These are phyloP conservation scores for Coemansia sp. DNA, from an alignment of 192 early-diverging fungal genomes.

Conservation along the genomic window DNA sequence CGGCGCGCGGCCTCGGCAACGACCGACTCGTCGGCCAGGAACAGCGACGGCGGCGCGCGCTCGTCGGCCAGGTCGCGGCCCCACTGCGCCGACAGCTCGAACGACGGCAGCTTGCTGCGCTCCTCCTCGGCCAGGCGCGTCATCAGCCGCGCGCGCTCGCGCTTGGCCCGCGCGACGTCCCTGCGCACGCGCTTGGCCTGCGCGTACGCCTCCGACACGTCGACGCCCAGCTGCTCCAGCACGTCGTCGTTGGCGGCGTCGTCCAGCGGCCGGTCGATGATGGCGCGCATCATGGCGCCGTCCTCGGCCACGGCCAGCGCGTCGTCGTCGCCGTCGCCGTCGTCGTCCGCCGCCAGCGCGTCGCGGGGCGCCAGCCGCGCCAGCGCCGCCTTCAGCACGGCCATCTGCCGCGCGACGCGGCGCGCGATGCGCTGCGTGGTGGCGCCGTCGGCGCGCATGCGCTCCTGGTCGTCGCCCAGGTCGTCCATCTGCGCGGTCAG, in stretches of 20 bases:
- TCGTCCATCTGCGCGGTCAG: constrained; percentile 45
- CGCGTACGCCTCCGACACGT: constrained; percentile 26
- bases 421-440: constrained; percentile 29
- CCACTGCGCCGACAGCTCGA: constrained; percentile 39
- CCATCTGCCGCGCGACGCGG: constrained; percentile 36
- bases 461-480: constrained; percentile 40
- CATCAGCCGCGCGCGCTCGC: constrained; percentile 36
- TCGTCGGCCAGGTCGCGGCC: constrained; percentile 16
- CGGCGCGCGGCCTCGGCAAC: constrained; percentile 23
- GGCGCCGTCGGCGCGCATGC: constrained; percentile 35
- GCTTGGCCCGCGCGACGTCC: constrained; percentile 20
- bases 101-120: constrained; percentile 42
- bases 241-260: constrained; percentile 21
- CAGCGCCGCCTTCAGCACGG: constrained; percentile 28
- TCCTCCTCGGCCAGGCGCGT: constrained; percentile 40
- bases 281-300: constrained; percentile 38
- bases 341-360: background rate
- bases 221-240: constrained; percentile 32
- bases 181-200: constrained; percentile 33
- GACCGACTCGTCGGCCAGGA: constrained; percentile 33
- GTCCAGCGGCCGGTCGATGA: constrained; percentile 34
- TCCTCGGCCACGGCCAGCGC: constrained; percentile 35
- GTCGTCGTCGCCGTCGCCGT: constrained; percentile 28
- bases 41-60: constrained; percentile 36
- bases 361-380: constrained; percentile 19